These are phyloP conservation scores for Maudiozyma barnettii DNA, from an alignment of 805 yeast genomes.

Conservation along the genomic window DNA sequence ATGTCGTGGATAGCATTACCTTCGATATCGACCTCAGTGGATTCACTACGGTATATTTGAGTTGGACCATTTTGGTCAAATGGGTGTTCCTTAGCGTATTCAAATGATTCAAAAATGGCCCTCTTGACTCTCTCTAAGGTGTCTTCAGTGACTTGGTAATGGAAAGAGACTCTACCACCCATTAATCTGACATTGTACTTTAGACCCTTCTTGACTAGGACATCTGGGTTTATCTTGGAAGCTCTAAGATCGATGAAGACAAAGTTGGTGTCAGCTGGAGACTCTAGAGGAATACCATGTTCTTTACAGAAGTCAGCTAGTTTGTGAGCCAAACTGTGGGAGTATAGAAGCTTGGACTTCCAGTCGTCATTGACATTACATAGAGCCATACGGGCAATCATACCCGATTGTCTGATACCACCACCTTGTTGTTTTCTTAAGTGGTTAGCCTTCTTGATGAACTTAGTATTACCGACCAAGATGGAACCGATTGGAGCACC, in stretches of 20 bases:
- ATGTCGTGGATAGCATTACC: conserved; percentile 25
- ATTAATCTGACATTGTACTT: conserved; percentile 53
- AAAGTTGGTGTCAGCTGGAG: conserved; percentile 80
- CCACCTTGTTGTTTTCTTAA: conserved; percentile 91
- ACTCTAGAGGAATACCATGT: conserved; percentile 48
- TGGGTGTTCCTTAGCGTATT: conserved; percentile 46
- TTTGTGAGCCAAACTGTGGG: conserved; percentile 43
- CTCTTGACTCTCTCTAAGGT: conserved; percentile 49
- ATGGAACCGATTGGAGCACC: conserved; percentile 94
- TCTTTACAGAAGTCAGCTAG: conserved; percentile 44
- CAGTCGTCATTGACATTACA: conserved; percentile 75
- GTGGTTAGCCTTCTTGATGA: conserved; percentile 66
- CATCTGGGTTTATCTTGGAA: conserved; percentile 47
- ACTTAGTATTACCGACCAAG: conserved; percentile 54
- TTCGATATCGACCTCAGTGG: conserved; percentile 28
- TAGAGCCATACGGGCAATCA: conserved; percentile 72
- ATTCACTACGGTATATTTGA: conserved; percentile 35
- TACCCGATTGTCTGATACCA: conserved; percentile 83
- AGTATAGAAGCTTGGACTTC: conserved; percentile 37
- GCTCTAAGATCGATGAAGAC: conserved; percentile 58
- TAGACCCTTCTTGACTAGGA: conserved; percentile 43
- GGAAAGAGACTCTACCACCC: conserved; percentile 77
- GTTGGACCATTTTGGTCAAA: conserved; percentile 40
- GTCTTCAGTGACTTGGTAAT: conserved; percentile 50
- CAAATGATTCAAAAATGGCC: conserved; percentile 48